These are phyloP conservation scores for Vigna radiata DNA, from an alignment of 306 rosid species.

Conservation along the genomic window DNA sequence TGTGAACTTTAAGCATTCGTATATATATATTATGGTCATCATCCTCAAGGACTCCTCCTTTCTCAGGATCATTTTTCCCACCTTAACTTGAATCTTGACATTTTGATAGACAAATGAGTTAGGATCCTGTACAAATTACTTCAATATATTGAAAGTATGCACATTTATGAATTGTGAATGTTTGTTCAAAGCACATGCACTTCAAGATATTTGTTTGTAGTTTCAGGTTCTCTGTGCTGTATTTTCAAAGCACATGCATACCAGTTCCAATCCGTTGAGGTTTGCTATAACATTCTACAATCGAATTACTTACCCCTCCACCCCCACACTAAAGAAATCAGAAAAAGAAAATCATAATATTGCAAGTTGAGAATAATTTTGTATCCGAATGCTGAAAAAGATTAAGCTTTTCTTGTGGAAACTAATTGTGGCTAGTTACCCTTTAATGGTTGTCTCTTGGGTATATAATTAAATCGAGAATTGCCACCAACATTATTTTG, in stretches of 20 bases:
- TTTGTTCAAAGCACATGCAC: no score
- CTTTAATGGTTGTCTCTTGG: no score
- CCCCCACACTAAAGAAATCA: background rate
- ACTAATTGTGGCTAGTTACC: background rate
- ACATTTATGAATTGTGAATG: conserved; percentile 30
- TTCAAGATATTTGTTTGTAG: conserved; percentile 32
- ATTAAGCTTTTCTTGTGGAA: background rate
- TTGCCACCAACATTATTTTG: no score
- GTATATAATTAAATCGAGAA: no score
- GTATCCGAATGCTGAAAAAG: background rate
- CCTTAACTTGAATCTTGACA: conserved; percentile 49
- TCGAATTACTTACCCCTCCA: background rate
- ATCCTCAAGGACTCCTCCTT: conserved; percentile 42
- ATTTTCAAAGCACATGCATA: conserved; percentile 27
- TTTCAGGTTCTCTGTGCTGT: conserved; percentile 31
- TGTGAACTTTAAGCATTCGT: conserved; percentile 47
- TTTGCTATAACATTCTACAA: background rate
- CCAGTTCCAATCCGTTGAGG: background rate
- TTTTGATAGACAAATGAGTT: conserved; percentile 38
- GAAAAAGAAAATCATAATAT: background rate
- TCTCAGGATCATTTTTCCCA: conserved; percentile 41
- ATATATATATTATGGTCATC: conserved; percentile 27
- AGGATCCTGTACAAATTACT: conserved; percentile 65
- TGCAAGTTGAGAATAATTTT: background rate
- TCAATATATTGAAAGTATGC: conserved; percentile 45